Conservation (phyloP, 2,329 filamentous ascomycete genomes). For the Penicillium griseofulvum region DNA sequence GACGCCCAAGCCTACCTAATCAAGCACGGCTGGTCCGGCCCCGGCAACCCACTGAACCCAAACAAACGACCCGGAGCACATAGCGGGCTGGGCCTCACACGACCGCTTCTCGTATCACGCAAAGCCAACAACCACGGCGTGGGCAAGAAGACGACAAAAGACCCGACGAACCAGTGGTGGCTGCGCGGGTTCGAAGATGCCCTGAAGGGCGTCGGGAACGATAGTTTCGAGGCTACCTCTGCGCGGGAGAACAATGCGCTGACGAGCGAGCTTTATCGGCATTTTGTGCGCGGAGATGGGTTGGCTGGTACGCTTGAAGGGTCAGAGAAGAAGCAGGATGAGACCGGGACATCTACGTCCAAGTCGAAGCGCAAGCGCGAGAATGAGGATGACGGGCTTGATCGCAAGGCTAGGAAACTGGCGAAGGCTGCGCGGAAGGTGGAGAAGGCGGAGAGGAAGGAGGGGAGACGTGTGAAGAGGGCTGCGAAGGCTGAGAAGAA, state of each 20-base stretch:
- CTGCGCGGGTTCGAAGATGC: slow-evolving; percentile 90
- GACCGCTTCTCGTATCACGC: slow-evolving; percentile 77
- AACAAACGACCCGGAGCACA: slow-evolving; percentile 48
- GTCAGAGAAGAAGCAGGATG: slow-evolving; percentile 13
- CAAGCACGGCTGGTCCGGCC: slow-evolving; percentile 85
- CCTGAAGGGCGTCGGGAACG: slow-evolving; percentile 68
- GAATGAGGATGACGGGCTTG: slow-evolving; percentile 28
- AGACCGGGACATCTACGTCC: slow-evolving; percentile 7
- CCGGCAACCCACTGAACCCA: slow-evolving; percentile 81
- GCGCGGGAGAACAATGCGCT: slow-evolving; percentile 47
- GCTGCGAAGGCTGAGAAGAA: slow-evolving; percentile 10
- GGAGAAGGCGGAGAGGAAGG: slow-evolving; percentile 20
- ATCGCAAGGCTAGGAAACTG: slow-evolving; percentile 19
- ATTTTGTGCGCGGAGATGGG: slow-evolving; percentile 78
- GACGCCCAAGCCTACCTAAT: slow-evolving; percentile 79
- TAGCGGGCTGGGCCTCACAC: slow-evolving; percentile 72
- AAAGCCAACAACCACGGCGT: slow-evolving; percentile 81
- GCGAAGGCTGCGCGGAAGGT: slow-evolving; percentile 38
- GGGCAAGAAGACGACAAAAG: slow-evolving; percentile 67
- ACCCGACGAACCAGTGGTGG: slow-evolving; percentile 87
- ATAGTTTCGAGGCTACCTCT: slow-evolving; percentile 58
- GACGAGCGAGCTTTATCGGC: slow-evolving; percentile 66
- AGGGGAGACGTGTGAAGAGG: slow-evolving; percentile 22
- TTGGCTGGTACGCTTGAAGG: slow-evolving; percentile 64
- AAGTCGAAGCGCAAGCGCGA: slow-evolving; percentile 37